Conservation (phyloP, 2,329 filamentous ascomycete species). For the Alternaria viburni region DNA sequence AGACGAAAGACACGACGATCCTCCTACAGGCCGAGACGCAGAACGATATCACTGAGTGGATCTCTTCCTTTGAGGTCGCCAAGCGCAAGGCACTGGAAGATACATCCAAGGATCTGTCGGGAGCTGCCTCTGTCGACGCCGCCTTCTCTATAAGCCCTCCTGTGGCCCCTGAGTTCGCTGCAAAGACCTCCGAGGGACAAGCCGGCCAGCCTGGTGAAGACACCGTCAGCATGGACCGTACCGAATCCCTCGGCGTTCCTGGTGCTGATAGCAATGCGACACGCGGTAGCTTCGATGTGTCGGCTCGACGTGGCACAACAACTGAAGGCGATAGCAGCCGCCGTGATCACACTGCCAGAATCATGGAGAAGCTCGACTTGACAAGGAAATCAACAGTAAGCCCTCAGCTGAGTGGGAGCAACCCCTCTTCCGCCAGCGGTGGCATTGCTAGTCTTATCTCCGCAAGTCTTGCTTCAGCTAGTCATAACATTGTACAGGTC, state of each 20-base stretch:
- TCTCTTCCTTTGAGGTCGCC: slow-evolving; percentile 89
- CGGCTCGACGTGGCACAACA: slow-evolving; percentile 57
- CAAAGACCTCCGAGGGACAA: slow-evolving; percentile 74
- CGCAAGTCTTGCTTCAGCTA: slow-evolving; percentile 74
- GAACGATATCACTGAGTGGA: slow-evolving; percentile 89
- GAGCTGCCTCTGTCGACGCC: slow-evolving; percentile 63
- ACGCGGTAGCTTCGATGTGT: slow-evolving; percentile 76
- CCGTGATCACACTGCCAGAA: slow-evolving; percentile 81
- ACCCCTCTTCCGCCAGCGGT: slow-evolving; percentile 56
- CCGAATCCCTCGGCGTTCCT: slow-evolving; percentile 69
- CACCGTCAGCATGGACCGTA: slow-evolving; percentile 61
- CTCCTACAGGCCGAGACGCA: slow-evolving; percentile 94
- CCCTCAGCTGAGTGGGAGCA: slow-evolving; percentile 50
- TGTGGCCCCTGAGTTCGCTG: slow-evolving; percentile 87
- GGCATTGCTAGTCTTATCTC: slow-evolving; percentile 88
- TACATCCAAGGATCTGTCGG: slow-evolving; percentile 59
- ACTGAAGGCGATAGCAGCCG: slow-evolving; percentile 73
- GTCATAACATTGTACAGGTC: slow-evolving; percentile 77
- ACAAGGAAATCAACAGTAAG: slow-evolving; percentile 77
- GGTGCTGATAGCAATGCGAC: slow-evolving; percentile 61
- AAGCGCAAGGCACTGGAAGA: slow-evolving; percentile 91
- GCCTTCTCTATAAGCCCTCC: slow-evolving; percentile 94
- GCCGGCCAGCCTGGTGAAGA: slow-evolving; percentile 63
- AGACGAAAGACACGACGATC: slow-evolving; percentile 92
- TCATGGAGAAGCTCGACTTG: slow-evolving; percentile 91